phyloP scores from a whole-genome alignment of 2,329 filamentous ascomycete genomes.

The Apiospora pterosperma region DNA sequence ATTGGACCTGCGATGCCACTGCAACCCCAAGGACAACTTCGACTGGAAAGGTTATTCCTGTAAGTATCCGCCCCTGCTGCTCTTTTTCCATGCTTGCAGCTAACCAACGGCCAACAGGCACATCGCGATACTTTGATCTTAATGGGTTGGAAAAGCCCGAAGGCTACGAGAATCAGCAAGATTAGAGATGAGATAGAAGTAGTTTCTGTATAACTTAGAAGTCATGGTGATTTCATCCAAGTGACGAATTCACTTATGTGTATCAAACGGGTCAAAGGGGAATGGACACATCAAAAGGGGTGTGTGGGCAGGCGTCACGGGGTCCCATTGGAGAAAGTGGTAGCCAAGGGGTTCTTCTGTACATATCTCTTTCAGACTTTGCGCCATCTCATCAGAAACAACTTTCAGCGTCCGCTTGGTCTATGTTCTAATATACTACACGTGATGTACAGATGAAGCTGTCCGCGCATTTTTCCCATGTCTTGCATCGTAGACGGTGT shows the following conservation, averaged over 20 bases:
- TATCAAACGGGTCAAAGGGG: background rate
- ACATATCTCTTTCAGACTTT: slow-evolving; percentile 3
- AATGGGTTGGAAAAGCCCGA: slow-evolving; percentile 79
- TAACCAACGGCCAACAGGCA: slow-evolving; percentile 52
- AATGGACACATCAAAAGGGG: slow-evolving; percentile 4
- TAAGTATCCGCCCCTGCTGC: slow-evolving; percentile 44
- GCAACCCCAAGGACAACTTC: slow-evolving; percentile 95
- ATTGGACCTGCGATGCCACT: slow-evolving; percentile 84
- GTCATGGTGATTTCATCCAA: background rate
- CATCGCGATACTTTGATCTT: slow-evolving; percentile 79
- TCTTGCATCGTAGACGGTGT: background rate
- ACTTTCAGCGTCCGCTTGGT: background rate
- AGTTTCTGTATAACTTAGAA: slow-evolving; percentile 5
- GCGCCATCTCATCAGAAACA: background rate
- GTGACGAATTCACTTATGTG: slow-evolving; percentile 3
- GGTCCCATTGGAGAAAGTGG: background rate
- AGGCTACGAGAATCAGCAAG: slow-evolving; percentile 72
- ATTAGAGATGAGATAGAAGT: background rate
- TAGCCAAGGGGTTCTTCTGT: background rate
- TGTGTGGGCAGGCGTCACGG: slow-evolving; percentile 5
- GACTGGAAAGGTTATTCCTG: slow-evolving; percentile 99
- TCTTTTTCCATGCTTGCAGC: slow-evolving; percentile 7
- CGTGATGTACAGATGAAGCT: background rate
- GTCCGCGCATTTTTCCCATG: background rate
- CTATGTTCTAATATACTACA: background rate